Evolutionary conservation across 768 basidiomycete genomes (phyloP).

Genomic region (Trametes sanguinea): DNA sequence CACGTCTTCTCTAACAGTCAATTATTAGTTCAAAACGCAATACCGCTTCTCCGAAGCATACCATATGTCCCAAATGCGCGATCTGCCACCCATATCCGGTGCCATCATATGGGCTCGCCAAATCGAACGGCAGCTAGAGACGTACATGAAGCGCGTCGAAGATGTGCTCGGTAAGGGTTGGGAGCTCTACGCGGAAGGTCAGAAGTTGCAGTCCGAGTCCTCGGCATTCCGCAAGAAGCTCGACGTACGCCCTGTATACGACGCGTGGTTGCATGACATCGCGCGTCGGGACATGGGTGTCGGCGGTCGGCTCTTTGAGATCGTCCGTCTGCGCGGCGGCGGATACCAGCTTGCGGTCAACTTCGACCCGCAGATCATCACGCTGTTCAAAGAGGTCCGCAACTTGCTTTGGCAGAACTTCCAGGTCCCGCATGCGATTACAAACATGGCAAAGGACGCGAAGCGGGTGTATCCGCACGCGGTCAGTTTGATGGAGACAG

Average conservation of each 20-base stretch:
- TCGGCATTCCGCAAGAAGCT: slow-evolving; percentile 93
- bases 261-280: slow-evolving; percentile 97
- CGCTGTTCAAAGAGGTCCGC: slow-evolving; percentile 96
- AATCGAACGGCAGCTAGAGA: slow-evolving; percentile 92
- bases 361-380: slow-evolving; percentile 98
- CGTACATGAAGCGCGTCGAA: slow-evolving; percentile 99
- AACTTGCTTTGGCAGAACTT: slow-evolving; percentile 96
- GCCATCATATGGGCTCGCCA: slow-evolving; percentile 99
- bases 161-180: slow-evolving; percentile 98
- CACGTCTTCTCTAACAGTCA: background rate
- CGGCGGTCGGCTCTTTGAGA: slow-evolving; percentile 90
- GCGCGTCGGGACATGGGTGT: slow-evolving; percentile 90
- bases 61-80: slow-evolving; percentile 98
- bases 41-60: slow-evolving; percentile 95
- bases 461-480: slow-evolving; percentile 98
- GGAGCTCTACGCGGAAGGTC: slow-evolving; percentile 99
- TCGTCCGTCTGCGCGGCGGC: slow-evolving; percentile 72
- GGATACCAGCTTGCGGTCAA: slow-evolving; percentile 91
- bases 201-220: slow-evolving; percentile 92
- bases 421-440: slow-evolving; percentile 91
- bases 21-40: slow-evolving; percentile 83
- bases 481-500: slow-evolving; percentile 97
- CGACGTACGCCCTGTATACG: slow-evolving; percentile 90
- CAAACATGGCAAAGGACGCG: slow-evolving; percentile 98
- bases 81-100: slow-evolving; percentile 96